A percentile compares a stretch with the other conserved stretches of the same genome.
These are phyloP conservation scores for Xylaria arbuscula DNA, from an alignment of 2,329 filamentous ascomycete species.

Conservation along the genomic window DNA sequence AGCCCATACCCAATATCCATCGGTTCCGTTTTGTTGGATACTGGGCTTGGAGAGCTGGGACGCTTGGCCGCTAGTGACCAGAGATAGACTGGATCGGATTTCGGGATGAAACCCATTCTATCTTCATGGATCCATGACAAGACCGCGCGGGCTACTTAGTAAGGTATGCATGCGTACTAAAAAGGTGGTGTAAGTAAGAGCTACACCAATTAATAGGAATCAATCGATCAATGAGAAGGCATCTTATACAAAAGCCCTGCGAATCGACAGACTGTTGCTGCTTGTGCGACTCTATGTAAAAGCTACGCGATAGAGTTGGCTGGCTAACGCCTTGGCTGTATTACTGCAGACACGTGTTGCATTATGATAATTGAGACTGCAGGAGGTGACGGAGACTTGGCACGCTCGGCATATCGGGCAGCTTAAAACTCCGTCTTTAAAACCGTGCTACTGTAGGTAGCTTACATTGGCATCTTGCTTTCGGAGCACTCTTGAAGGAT, in stretches of 20 bases:
- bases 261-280: no score
- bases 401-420: slow-evolving; percentile 23
- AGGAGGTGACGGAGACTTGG: slow-evolving; percentile 10
- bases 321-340: not conserved
- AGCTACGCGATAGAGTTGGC: not conserved
- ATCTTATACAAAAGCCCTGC: no score
- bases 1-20: slow-evolving; percentile 9
- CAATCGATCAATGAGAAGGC: no score
- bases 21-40: slow-evolving; percentile 6
- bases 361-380: not conserved
- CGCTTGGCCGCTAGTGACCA: slow-evolving; percentile 16
- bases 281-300: no score
- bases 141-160: not conserved
- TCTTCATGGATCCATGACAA: not conserved
- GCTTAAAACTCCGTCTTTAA: slow-evolving; percentile 7
- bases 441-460: not conserved
- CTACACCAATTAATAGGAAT: no score
- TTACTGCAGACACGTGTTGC: slow-evolving; percentile 3
- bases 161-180: no score
- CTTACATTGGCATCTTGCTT: no score
- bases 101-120: not conserved
- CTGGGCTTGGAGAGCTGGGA: slow-evolving; percentile 21
- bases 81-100: not conserved
- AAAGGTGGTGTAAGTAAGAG: no score
- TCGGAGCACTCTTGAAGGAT: no score